These are phyloP conservation scores for Fulvia fulva DNA, from an alignment of 2,329 filamentous ascomycete genomes.

Conservation along the genomic window DNA sequence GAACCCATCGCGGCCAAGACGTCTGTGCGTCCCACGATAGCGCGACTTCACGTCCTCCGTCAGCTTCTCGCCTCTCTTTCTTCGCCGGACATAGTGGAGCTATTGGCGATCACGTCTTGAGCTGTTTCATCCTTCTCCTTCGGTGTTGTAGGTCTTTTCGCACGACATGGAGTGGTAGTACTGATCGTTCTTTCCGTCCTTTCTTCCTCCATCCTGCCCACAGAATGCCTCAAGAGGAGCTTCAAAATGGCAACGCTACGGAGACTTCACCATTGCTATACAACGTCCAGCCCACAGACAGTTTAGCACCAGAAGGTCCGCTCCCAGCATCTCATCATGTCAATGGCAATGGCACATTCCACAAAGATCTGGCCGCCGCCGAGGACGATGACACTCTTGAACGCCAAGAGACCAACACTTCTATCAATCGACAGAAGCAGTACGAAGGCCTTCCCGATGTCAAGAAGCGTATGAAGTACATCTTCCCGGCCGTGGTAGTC, in stretches of 20 bases:
- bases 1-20: background rate
- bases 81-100: background rate
- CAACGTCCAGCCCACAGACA: conserved; percentile 24
- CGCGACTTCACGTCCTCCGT: background rate
- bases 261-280: conserved; percentile 28
- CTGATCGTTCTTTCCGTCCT: background rate
- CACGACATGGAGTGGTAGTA: background rate
- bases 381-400: conserved; percentile 32
- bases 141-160: background rate
- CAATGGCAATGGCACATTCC: conserved; percentile 15
- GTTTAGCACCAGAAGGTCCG: conserved; percentile 25
- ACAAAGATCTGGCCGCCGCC: background rate
- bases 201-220: background rate
- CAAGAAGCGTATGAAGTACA: conserved; percentile 50
- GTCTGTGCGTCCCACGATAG: background rate
- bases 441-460: conserved; percentile 48
- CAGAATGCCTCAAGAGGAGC: conserved; percentile 2
- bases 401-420: conserved; percentile 28
- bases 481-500: conserved; percentile 59
- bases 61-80: background rate
- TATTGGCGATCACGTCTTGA: background rate
- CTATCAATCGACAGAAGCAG: conserved; percentile 31
- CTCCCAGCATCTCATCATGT: background rate
- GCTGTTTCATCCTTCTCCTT: background rate
- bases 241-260: conserved; percentile 11